Base-by-base conservation (phyloP, 2,329 filamentous ascomycete species). In the Dothideomycetidae sp. region DNA sequence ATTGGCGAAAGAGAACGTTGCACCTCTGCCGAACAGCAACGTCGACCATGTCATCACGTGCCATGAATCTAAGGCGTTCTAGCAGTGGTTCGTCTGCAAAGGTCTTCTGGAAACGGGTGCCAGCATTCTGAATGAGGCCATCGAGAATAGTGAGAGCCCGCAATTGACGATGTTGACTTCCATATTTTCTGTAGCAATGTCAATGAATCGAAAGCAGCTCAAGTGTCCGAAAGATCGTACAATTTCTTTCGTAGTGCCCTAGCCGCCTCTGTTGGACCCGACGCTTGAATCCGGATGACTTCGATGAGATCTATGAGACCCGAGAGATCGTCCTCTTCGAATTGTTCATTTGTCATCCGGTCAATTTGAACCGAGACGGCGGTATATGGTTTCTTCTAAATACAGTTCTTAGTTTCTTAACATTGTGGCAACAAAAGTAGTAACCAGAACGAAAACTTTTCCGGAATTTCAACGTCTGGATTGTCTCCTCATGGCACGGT, bases 171-270 rank as follows among this genome's bases (percentile, higher is more conserved):
- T 96, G 88, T n/a, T 82, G 70, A 52, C 76, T 93, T 50, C 90
- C 90, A 60, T 98, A 96, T 64, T 98, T 98, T 26, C 74, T 78
- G 44, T 13, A 13, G n/a, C 23, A n/a, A n/a, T n/a, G n/a, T n/a
- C n/a, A n/a, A n/a, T n/a, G n/a, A n/a, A n/a, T n/a, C n/a, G n/a
- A n/a, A n/a, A n/a, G n/a, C n/a, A n/a, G n/a, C n/a, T n/a, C n/a
- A n/a, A n/a, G n/a, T n/a, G n/a, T n/a, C n/a, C n/a, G n/a, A n/a
- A n/a, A n/a, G n/a, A n/a, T 56, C 72, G 53, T 57, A 78, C 70
- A 98, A 73, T 66, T 96, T 96, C 72, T 98, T 98, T 43, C 90
- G 76, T 50, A 98, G 73, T 33, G 90, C 86, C 53, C 90, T 75
- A 37, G 88, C 84, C 42, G 86, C 86, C 64, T 98, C 90, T 10